Evolutionary conservation across 1,284 basidiomycete genomes (phyloP).

Genomic region (Irpex lacteus): DNA sequence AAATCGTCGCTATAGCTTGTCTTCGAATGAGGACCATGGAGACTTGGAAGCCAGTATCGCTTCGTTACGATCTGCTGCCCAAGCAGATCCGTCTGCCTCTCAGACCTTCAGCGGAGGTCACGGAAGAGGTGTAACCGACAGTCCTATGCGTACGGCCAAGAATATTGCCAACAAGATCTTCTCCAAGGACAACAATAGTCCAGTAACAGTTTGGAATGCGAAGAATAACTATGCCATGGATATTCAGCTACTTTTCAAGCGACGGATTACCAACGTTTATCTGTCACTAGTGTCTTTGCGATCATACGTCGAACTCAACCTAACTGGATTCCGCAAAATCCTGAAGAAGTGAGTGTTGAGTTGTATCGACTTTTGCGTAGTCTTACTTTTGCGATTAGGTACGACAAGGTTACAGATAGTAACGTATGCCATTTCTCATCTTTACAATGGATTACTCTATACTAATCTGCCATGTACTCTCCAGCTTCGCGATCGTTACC

Average conservation of each 20-base stretch:
- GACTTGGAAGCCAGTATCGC: conserved; percentile 42
- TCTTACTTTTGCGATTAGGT: conserved; percentile 43
- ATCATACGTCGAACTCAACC: conserved; percentile 94
- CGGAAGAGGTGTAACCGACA: conserved; percentile 28
- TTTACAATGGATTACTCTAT: neutral
- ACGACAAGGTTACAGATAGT: conserved; percentile 92
- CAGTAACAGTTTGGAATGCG: conserved; percentile 75
- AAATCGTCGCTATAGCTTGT: conserved; percentile 48
- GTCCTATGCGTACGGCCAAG: conserved; percentile 38
- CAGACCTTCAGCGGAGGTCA: conserved; percentile 11
- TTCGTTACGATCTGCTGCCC: conserved; percentile 29
- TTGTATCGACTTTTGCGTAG: conserved; percentile 7
- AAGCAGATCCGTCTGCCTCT: conserved; percentile 7
- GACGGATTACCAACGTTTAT: conserved; percentile 87
- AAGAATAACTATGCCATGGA: conserved; percentile 87
- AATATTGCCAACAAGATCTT: conserved; percentile 46
- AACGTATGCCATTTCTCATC: conserved; percentile 40
- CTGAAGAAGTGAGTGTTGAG: conserved; percentile 78
- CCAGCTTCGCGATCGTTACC: conserved; percentile 81
- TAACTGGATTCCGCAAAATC: conserved; percentile 95
- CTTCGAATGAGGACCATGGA: conserved; percentile 46
- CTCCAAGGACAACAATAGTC: conserved; percentile 49
- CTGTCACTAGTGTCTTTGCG: conserved; percentile 81
- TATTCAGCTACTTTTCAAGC: conserved; percentile 87
- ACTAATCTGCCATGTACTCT: conserved; percentile 3